phyloP scores from a whole-genome alignment of 257 asterid genomes.

The Osmanthus fragrans region DNA sequence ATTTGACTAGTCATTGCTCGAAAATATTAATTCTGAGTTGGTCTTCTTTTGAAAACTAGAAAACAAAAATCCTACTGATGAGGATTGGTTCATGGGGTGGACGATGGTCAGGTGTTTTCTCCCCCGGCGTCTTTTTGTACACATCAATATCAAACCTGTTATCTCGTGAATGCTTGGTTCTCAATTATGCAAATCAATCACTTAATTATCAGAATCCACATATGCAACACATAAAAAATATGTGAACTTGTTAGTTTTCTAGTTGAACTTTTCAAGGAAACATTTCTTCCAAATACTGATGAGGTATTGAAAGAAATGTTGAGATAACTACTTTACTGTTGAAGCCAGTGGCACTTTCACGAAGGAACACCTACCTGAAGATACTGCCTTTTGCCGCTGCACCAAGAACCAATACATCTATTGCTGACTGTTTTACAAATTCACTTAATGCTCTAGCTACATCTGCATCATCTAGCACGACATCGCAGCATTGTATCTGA shows the following conservation, averaged over 20 bases:
- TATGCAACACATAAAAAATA: not conserved
- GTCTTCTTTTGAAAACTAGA: not conserved
- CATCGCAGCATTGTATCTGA: constrained; percentile 73
- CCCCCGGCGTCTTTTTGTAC: not conserved
- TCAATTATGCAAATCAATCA: not conserved
- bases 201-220: not conserved
- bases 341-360: not conserved
- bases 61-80: not conserved
- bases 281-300: not conserved
- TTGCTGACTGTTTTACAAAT: constrained; percentile 60
- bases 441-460: constrained; percentile 65
- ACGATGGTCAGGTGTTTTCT: not conserved
- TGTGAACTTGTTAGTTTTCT: not conserved
- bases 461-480: constrained; percentile 73
- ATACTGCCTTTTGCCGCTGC: constrained; percentile 68
- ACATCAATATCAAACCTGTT: not conserved
- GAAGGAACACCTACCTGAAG: constrained; percentile 58
- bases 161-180: not conserved
- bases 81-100: not conserved
- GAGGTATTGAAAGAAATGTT: not conserved
- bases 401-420: constrained; percentile 78
- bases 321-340: not conserved
- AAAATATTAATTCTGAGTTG: not conserved
- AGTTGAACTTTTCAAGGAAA: not conserved
- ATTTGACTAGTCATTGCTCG: not conserved